These are phyloP conservation scores for Ophiosphaerella herpotricha DNA, from an alignment of 2,329 filamentous ascomycete genomes.

Conservation along the genomic window DNA sequence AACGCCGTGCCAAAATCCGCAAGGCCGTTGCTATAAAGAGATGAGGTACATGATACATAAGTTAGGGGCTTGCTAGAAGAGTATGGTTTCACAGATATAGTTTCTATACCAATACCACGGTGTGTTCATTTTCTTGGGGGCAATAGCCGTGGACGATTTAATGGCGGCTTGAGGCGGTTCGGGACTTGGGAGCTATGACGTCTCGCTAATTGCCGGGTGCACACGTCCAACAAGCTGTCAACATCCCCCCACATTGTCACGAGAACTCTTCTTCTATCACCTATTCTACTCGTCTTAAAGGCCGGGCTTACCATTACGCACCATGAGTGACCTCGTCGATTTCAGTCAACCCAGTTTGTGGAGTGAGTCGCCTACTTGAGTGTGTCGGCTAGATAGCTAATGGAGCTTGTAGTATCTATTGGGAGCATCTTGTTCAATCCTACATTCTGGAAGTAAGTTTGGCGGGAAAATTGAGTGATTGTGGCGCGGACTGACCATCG, in stretches of 20 bases:
- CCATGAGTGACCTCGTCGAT: conserved; percentile 43
- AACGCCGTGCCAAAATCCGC: too few relatives aligned
- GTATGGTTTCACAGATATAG: too few relatives aligned
- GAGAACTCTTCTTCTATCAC: conserved; percentile 1
- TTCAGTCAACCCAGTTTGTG: conserved; percentile 54
- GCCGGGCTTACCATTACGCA: neutral
- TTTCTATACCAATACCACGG: neutral
- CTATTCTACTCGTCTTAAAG: neutral
- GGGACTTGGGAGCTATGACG: conserved; percentile 30
- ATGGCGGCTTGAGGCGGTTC: neutral
- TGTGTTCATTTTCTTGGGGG: too few relatives aligned
- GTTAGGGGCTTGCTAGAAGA: too few relatives aligned
- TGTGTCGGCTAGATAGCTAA: neutral
- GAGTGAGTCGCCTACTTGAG: conserved; percentile 40
- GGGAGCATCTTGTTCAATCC: conserved; percentile 90
- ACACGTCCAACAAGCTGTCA: conserved; percentile 29
- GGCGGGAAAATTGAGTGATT: neutral
- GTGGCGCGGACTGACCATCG: conserved; percentile 2
- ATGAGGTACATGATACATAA: too few relatives aligned
- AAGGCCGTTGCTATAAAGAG: too few relatives aligned
- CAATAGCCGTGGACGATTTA: neutral
- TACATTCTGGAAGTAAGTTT: conserved; percentile 93
- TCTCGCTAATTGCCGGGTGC: conserved; percentile 28
- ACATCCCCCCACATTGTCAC: conserved; percentile 21
- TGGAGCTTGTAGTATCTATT: conserved; percentile 68